Percentiles rank a stretch among this genome's conserved stretches.
Evolutionary conservation across 176 grass and related monocot genomes (phyloP).

Genomic region (Areca catechu): DNA sequence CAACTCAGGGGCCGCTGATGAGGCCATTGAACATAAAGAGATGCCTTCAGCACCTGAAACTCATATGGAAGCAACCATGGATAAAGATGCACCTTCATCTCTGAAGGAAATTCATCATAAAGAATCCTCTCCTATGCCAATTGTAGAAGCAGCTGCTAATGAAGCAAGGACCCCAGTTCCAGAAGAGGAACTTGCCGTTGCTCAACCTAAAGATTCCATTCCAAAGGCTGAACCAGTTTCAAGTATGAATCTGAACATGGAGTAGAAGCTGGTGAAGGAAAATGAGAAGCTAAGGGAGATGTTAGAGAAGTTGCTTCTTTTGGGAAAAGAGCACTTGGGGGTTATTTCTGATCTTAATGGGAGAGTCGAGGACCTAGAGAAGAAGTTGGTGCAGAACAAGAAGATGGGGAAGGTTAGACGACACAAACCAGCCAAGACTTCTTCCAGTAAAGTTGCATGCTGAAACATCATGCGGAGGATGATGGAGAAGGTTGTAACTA

Average conservation of each 20-base stretch:
- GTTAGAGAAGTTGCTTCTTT: constrained; percentile 44
- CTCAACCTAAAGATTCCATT: no score
- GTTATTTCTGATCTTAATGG: constrained; percentile 46
- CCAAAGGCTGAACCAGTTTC: not conserved
- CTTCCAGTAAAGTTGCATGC: constrained; percentile 3
- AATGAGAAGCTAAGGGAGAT: constrained; percentile 57
- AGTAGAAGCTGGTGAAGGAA: constrained; percentile 37
- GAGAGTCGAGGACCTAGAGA: constrained; percentile 53
- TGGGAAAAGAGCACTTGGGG: constrained; percentile 38
- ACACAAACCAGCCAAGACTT: constrained; percentile 13
- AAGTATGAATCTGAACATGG: not conserved
- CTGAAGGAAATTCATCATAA: no score
- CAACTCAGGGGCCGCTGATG: not conserved
- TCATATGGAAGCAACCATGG: no score
- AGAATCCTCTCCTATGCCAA: no score
- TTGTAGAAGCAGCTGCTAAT: no score
- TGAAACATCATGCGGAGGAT: no score
- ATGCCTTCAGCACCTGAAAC: no score
- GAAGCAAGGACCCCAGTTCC: no score
- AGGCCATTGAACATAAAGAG: not conserved
- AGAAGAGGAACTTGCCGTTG: not conserved
- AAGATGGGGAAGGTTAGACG: constrained; percentile 37
- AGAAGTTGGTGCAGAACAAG: constrained; percentile 28
- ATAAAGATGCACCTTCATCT: no score
- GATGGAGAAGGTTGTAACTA: no score